Conservation (phyloP, 768 basidiomycete genomes). For the Pleurotus salmoneostramineus region DNA sequence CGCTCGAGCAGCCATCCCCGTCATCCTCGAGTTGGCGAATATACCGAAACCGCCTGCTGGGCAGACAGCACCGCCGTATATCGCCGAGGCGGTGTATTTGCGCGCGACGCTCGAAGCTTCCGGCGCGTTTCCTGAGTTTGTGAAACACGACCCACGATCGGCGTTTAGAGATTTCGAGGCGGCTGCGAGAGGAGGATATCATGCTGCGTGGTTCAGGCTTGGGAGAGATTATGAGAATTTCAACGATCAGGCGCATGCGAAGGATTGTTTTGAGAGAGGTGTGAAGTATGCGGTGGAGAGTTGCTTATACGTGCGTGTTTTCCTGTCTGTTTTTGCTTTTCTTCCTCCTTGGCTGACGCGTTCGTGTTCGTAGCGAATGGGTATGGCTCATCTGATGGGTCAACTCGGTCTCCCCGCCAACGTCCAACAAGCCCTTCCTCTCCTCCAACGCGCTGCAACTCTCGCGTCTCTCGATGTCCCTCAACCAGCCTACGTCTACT, state of each 20-base stretch:
- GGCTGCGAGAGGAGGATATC: slow-evolving; percentile 73
- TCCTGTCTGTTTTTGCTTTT: neutral
- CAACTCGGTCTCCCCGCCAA: slow-evolving; percentile 67
- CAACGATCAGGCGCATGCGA: slow-evolving; percentile 68
- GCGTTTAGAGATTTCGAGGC: slow-evolving; percentile 91
- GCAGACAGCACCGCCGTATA: slow-evolving; percentile 27
- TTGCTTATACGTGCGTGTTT: slow-evolving; percentile 68
- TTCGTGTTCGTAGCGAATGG: slow-evolving; percentile 61
- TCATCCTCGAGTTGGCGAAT: slow-evolving; percentile 56
- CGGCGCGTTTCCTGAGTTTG: slow-evolving; percentile 64
- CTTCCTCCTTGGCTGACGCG: slow-evolving; percentile 6
- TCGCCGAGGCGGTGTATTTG: slow-evolving; percentile 73
- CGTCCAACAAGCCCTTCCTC: slow-evolving; percentile 55
- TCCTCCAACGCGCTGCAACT: slow-evolving; percentile 76
- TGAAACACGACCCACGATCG: slow-evolving; percentile 63
- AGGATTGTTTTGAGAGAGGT: slow-evolving; percentile 85
- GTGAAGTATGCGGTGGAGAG: slow-evolving; percentile 70
- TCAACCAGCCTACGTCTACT: slow-evolving; percentile 86
- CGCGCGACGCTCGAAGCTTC: slow-evolving; percentile 71
- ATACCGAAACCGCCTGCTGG: slow-evolving; percentile 13
- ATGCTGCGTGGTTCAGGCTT: slow-evolving; percentile 86
- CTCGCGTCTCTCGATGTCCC: slow-evolving; percentile 72
- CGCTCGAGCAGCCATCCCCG: slow-evolving; percentile 58
- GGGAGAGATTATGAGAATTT: slow-evolving; percentile 92
- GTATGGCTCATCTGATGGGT: slow-evolving; percentile 88